phyloP scores from a whole-genome alignment of 139 green algal genomes.

The Micractinium sp. region DNA sequence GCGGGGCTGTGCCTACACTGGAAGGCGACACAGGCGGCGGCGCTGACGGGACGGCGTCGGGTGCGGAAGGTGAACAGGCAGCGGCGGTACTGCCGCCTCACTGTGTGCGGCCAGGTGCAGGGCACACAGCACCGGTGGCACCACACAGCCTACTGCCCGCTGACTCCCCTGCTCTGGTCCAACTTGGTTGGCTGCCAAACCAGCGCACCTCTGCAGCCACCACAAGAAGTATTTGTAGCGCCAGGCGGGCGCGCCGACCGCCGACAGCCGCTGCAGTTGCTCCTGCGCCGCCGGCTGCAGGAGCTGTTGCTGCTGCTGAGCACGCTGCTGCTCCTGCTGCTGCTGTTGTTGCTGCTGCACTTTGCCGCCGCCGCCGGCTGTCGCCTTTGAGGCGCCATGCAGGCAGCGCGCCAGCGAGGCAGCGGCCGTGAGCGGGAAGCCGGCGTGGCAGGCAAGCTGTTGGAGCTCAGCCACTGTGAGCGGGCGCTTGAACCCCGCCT shows the following conservation, averaged over 20 bases:
- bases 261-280: background rate
- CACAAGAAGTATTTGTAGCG: background rate
- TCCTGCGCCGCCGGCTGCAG: background rate
- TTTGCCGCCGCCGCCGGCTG: background rate
- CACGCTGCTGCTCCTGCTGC: background rate
- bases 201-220: constrained; percentile 11
- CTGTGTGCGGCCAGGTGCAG: too few species aligned
- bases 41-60: background rate
- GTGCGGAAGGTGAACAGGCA: background rate
- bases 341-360: background rate
- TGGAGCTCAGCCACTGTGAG: background rate
- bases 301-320: background rate
- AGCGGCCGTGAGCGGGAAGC: background rate
- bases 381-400: too few species aligned
- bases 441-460: constrained; percentile 7
- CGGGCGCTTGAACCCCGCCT: background rate
- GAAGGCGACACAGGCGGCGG: too few species aligned
- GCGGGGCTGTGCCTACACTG: background rate
- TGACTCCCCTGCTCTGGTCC: too few species aligned
- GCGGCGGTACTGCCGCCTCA: too few species aligned
- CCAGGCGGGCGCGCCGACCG: background rate
- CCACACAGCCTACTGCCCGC: too few species aligned
- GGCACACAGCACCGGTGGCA: too few species aligned
- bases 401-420: background rate
- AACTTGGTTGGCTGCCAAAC: background rate